phyloP scores from a whole-genome alignment of 768 basidiomycete species.

The Kwoniella shandongensis region DNA sequence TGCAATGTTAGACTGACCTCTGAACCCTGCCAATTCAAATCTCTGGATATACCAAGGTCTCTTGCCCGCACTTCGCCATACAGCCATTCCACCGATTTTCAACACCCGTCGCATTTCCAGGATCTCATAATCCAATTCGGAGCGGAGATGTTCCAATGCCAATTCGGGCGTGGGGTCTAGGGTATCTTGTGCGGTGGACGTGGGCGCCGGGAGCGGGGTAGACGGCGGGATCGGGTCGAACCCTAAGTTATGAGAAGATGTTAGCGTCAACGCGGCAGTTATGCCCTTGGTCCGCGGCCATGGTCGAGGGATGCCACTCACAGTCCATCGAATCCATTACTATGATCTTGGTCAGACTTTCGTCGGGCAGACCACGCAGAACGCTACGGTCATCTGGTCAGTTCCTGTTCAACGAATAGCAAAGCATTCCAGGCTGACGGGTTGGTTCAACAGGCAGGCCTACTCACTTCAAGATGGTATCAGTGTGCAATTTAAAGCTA shows the following conservation, averaged over 20 bases:
- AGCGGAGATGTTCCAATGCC: slow-evolving; percentile 50
- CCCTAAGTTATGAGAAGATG: slow-evolving; percentile 24
- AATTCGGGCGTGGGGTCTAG: slow-evolving; percentile 56
- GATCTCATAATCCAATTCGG: slow-evolving; percentile 62
- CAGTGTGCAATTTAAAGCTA: slow-evolving; percentile 69
- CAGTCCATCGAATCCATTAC: slow-evolving; percentile 68
- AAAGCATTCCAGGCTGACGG: not conserved
- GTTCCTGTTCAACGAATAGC: not conserved
- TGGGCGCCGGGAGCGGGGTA: slow-evolving; percentile 34
- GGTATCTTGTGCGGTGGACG: slow-evolving; percentile 56
- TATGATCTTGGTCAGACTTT: slow-evolving; percentile 64
- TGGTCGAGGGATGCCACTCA: slow-evolving; percentile 23
- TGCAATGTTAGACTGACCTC: too few relatives aligned
- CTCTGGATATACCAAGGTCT: slow-evolving; percentile 67
- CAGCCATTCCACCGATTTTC: slow-evolving; percentile 63
- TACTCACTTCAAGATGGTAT: slow-evolving; percentile 66
- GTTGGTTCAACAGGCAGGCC: not conserved
- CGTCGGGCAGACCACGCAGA: slow-evolving; percentile 56
- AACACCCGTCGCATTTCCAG: slow-evolving; percentile 62
- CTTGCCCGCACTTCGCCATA: slow-evolving; percentile 67
- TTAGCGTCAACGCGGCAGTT: too few relatives aligned
- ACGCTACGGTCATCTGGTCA: slow-evolving; percentile 53
- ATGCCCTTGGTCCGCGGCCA: too few relatives aligned
- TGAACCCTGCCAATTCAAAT: slow-evolving; percentile 62
- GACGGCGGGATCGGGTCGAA: slow-evolving; percentile 51